Evolutionary conservation across 768 basidiomycete species (phyloP).

Genomic region (Daedaleopsis nitida): DNA sequence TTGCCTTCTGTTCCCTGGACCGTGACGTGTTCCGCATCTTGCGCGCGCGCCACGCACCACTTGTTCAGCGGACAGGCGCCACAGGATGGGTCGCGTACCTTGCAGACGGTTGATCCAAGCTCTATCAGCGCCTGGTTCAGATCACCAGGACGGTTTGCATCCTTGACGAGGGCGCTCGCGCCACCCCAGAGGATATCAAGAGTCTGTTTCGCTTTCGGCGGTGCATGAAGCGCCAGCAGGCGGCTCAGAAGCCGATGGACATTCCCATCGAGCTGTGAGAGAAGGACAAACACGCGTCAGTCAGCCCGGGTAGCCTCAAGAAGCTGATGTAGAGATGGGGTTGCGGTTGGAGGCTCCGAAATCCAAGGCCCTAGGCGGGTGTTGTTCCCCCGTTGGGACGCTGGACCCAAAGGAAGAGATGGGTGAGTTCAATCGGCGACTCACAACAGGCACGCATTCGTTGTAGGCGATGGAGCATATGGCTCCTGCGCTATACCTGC

Average conservation of each 20-base stretch:
- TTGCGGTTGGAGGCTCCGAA: background rate
- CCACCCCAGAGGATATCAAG: conserved; percentile 83
- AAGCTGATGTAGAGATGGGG: conserved; percentile 3
- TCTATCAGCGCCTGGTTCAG: conserved; percentile 95
- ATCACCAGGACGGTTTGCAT: conserved; percentile 66
- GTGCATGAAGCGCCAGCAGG: conserved; percentile 78
- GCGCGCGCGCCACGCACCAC: conserved; percentile 67
- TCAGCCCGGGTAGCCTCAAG: conserved; percentile 9
- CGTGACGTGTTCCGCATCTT: conserved; percentile 6
- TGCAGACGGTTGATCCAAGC: conserved; percentile 91
- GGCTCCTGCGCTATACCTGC: conserved; percentile 85
- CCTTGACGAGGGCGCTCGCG: conserved; percentile 69
- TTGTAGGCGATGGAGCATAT: conserved; percentile 90
- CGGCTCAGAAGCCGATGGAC: conserved; percentile 85
- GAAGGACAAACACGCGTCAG: conserved; percentile 4
- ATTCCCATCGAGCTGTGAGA: conserved; percentile 80
- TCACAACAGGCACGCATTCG: conserved; percentile 78
- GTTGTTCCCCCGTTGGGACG: background rate
- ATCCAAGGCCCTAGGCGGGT: background rate
- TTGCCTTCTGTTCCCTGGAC: conserved; percentile 7
- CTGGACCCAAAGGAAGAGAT: background rate
- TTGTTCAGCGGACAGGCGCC: conserved; percentile 65
- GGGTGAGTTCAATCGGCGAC: conserved; percentile 32
- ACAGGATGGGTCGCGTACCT: conserved; percentile 79
- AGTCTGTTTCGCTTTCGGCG: conserved; percentile 76